Evolutionary conservation across 306 rosid genomes (phyloP).

Genomic region (Quercus suber): DNA sequence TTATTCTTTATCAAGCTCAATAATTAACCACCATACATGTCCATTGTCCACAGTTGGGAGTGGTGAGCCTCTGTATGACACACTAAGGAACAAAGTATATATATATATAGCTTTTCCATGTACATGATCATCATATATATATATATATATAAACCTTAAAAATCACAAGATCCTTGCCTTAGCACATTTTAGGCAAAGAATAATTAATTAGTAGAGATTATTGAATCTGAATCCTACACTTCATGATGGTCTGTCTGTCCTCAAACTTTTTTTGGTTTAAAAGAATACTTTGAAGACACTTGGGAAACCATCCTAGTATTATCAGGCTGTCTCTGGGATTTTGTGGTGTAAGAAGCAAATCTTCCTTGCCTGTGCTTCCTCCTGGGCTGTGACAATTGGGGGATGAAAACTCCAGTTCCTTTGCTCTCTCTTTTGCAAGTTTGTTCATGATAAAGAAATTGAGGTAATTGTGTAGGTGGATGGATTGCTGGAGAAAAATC

Average conservation of each 20-base stretch:
- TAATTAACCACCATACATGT: conserved; percentile 22
- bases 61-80: conserved; percentile 42
- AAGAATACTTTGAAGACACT: conserved; percentile 31
- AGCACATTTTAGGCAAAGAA: neutral
- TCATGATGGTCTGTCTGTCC: conserved; percentile 20
- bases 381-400: conserved; percentile 56
- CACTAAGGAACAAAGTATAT: conserved; percentile 15
- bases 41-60: conserved; percentile 16
- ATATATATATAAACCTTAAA: conserved; percentile 10
- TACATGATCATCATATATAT: conserved; percentile 42
- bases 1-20: conserved; percentile 37
- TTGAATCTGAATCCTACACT: conserved; percentile 21
- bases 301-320: conserved; percentile 49
- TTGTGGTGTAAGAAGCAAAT: conserved; percentile 41
- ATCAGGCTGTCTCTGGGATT: conserved; percentile 45
- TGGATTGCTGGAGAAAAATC: conserved; percentile 39
- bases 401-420: conserved; percentile 90
- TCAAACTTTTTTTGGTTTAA: conserved; percentile 42
- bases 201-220: conserved; percentile 26
- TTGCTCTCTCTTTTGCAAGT: conserved; percentile 57
- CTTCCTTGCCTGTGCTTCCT: conserved; percentile 58
- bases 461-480: conserved; percentile 36
- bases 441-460: conserved; percentile 26
- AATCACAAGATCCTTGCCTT: conserved; percentile 37
- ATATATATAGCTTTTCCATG: conserved; percentile 36